phyloP scores from a whole-genome alignment of 331 rosid genomes.

The Acacia pycnantha region DNA sequence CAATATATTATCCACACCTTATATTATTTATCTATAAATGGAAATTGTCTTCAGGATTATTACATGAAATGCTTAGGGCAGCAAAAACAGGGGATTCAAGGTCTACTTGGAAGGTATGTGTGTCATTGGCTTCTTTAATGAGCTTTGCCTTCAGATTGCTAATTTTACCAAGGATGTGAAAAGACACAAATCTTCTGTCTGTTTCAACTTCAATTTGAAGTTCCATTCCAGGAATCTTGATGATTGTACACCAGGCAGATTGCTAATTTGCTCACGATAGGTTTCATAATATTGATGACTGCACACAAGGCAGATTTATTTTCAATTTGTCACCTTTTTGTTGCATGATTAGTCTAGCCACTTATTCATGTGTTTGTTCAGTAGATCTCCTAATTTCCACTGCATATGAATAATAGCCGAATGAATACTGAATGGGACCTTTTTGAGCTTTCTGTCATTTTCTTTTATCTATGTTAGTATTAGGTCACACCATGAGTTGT shows the following conservation, averaged over 20 bases:
- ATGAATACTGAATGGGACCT: slow-evolving; percentile 5
- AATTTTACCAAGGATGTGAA: slow-evolving; percentile 7
- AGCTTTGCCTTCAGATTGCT: not conserved
- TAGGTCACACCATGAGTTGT: slow-evolving; percentile 3
- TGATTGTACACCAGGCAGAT: not conserved
- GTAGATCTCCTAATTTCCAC: not conserved
- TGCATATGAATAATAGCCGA: not conserved
- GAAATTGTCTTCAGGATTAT: slow-evolving; percentile 57
- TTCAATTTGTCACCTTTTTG: not conserved
- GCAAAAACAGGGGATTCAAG: slow-evolving; percentile 87
- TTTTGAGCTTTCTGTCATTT: not conserved
- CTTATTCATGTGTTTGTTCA: slow-evolving; percentile 13
- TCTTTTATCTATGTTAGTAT: slow-evolving; percentile 9
- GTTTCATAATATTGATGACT: not conserved
- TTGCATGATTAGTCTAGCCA: not conserved
- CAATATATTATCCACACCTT: not conserved
- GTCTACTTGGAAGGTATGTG: slow-evolving; percentile 89
- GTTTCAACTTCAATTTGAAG: slow-evolving; percentile 17
- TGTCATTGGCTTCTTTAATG: slow-evolving; percentile 14
- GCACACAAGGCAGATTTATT: not conserved
- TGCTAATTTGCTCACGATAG: not conserved
- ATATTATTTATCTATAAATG: slow-evolving; percentile 11
- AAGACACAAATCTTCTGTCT: slow-evolving; percentile 8
- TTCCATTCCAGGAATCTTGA: slow-evolving; percentile 21
- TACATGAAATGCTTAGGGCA: slow-evolving; percentile 88